Conservation (phyloP, 345 rosid genomes). For the Hirschfeldia incana region DNA sequence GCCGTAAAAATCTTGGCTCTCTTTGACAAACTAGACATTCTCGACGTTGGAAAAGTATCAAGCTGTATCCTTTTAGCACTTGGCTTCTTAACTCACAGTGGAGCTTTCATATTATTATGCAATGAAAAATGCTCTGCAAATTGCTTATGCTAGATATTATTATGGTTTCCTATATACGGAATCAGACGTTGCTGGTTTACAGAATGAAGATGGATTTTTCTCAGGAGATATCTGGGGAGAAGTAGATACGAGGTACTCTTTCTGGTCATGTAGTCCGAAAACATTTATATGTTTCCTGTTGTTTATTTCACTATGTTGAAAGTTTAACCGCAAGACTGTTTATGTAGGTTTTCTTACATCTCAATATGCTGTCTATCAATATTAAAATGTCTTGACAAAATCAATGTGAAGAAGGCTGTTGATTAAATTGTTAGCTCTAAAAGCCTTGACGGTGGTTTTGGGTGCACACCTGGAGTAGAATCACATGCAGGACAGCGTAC, state of each 20-base stretch:
- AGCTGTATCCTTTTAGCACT: slow-evolving; percentile 75
- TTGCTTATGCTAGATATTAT: neutral
- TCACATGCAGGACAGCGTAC: slow-evolving; percentile 96
- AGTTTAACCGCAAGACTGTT: slow-evolving; percentile 4
- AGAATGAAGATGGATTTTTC: slow-evolving; percentile 95
- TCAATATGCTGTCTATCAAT: slow-evolving; percentile 81
- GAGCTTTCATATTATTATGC: slow-evolving; percentile 2
- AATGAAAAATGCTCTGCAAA: too few relatives aligned
- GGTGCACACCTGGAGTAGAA: slow-evolving; percentile 90
- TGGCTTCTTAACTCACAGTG: neutral
- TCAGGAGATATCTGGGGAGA: slow-evolving; percentile 97
- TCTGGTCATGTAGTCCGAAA: neutral
- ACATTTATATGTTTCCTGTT: too few relatives aligned
- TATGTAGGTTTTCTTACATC: slow-evolving; percentile 74
- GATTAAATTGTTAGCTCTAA: slow-evolving; percentile 79
- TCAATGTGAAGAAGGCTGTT: slow-evolving; percentile 80
- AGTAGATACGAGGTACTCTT: slow-evolving; percentile 71
- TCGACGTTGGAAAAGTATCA: slow-evolving; percentile 66
- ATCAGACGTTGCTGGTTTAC: slow-evolving; percentile 71
- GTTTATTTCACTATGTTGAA: neutral
- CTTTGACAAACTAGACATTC: slow-evolving; percentile 64
- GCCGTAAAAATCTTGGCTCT: slow-evolving; percentile 85
- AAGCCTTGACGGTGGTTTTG: slow-evolving; percentile 94
- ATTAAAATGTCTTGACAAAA: slow-evolving; percentile 55
- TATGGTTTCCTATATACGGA: slow-evolving; percentile 26